A percentile compares a stretch with the other conserved stretches of the same genome.
Evolutionary conservation across 495 filamentous ascomycete genomes (phyloP).

Genomic region (Penicillium cataractarum): DNA sequence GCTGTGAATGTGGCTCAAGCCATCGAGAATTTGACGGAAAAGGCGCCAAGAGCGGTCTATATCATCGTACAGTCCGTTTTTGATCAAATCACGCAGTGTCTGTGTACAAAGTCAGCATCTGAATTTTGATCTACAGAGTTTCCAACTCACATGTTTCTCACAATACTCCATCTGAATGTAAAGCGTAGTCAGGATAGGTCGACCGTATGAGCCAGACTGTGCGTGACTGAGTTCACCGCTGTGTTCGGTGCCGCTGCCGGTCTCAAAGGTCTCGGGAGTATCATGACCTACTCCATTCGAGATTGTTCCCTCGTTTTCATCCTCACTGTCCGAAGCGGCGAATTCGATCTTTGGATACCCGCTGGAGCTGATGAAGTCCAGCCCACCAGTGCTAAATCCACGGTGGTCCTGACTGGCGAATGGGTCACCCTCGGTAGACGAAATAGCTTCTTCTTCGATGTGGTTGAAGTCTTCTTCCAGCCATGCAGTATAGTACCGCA

Average conservation of each 20-base stretch:
- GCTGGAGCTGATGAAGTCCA: slow-evolving; percentile 93
- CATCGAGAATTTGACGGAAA: slow-evolving; percentile 90
- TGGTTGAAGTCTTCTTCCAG: slow-evolving; percentile 71
- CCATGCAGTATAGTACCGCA: slow-evolving; percentile 95
- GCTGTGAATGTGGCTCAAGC: slow-evolving; percentile 85
- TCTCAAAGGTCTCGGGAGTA: slow-evolving; percentile 25
- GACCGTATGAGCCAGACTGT: slow-evolving; percentile 43
- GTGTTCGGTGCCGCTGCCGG: slow-evolving; percentile 32
- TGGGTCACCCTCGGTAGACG: slow-evolving; percentile 57
- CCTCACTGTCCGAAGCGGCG: slow-evolving; percentile 66
- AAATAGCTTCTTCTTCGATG: slow-evolving; percentile 59
- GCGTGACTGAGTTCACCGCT: slow-evolving; percentile 38
- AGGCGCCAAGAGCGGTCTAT: slow-evolving; percentile 82
- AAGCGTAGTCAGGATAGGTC: slow-evolving; percentile 59
- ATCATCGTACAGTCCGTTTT: slow-evolving; percentile 70
- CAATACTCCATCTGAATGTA: slow-evolving; percentile 98
- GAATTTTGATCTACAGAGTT: not conserved
- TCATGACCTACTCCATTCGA: slow-evolving; percentile 31
- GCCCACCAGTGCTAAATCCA: slow-evolving; percentile 76
- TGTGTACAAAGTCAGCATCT: slow-evolving; percentile 36
- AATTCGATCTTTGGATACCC: slow-evolving; percentile 82
- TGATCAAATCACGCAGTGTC: slow-evolving; percentile 90
- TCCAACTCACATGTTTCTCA: slow-evolving; percentile 73
- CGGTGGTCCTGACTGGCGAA: slow-evolving; percentile 50
- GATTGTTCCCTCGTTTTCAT: slow-evolving; percentile 51